Evolutionary conservation across 305 asterid species (phyloP), one percentile per base, ranked within the genome.

Genomic region (Nicotiana rustica): DNA sequence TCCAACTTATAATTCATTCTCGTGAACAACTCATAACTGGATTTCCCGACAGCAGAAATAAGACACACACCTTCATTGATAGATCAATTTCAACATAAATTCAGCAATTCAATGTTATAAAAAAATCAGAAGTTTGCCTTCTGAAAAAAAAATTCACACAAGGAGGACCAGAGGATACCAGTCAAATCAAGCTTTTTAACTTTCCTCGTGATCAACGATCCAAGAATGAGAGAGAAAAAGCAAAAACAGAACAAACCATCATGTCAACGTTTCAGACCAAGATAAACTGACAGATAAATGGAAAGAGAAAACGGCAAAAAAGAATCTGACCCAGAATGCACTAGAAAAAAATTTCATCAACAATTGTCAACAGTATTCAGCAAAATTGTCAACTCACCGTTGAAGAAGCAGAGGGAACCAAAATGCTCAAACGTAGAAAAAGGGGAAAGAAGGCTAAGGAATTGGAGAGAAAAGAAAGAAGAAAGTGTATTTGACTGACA

Each of bases 141-240:
- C 44, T 66, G 41, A 13, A 29, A 64, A 64, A 31, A 36, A 36
- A 6, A 31, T 69, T 49, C 31, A 60, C 17, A 73, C 33, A 59
- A 47, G n/a, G 25, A 25, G 25, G 77, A 36, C 36, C 52, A 71
- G 55, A 64, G 21, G 21, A 17, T 31, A 60, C 52, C 10, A 14
- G 14, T 77, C 64, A 52, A 57, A 76, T 47, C 79, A 76, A 38
- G 41, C 10, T 1, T 18, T 85, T 25, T 79, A 49, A 56, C 55
- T 47, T 84, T 35, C 70, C 66, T 18, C 29, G 47, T 6, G 79
- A 80, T 62, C 61, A 71, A 47, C 41, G 3, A 60, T 65, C 79
- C 76, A 33, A 25, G 25, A 25, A 25, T 25, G 25, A 25, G 25
- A 25, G 25, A 38, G 38, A 81, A 21, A 21, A 41, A 41, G 10